A percentile compares a stretch with the other conserved stretches of the same genome.
Conservation (phyloP, 2,329 filamentous ascomycete genomes). For the Colletotrichum aenigma region DNA sequence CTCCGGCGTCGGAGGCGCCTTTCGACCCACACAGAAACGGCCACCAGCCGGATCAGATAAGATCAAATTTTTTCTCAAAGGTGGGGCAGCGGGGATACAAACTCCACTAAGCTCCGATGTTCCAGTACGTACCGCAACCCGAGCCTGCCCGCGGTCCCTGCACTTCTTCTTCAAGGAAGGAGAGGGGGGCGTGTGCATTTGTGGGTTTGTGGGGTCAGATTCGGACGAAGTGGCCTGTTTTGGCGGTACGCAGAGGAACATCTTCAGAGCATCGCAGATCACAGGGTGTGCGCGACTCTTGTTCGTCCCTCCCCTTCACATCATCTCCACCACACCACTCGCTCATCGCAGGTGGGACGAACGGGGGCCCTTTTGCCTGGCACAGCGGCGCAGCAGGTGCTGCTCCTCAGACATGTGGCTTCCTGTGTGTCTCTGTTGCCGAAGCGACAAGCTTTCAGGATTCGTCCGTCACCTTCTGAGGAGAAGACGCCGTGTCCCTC, state of each 20-base stretch:
- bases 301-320: not conserved
- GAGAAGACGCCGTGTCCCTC: not conserved
- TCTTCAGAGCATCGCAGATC: not conserved
- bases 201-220: not conserved
- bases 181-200: not conserved
- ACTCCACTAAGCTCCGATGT: not conserved
- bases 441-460: not conserved
- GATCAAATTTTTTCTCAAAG: not conserved
- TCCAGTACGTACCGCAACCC: not conserved
- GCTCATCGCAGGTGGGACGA: not conserved
- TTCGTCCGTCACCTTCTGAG: not conserved
- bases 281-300: not conserved
- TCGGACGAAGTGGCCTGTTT: conserved; percentile 8
- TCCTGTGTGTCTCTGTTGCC: not conserved
- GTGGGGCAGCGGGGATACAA: not conserved
- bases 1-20: not conserved
- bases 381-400: not conserved
- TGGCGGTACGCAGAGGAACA: not conserved
- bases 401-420: not conserved
- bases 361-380: not conserved
- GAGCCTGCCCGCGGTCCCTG: not conserved
- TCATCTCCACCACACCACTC: not conserved
- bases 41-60: conserved; percentile 11
- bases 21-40: not conserved
- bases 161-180: not conserved